Base-by-base conservation (phyloP, 1,284 basidiomycete genomes). In the Puccinia novopanici region DNA sequence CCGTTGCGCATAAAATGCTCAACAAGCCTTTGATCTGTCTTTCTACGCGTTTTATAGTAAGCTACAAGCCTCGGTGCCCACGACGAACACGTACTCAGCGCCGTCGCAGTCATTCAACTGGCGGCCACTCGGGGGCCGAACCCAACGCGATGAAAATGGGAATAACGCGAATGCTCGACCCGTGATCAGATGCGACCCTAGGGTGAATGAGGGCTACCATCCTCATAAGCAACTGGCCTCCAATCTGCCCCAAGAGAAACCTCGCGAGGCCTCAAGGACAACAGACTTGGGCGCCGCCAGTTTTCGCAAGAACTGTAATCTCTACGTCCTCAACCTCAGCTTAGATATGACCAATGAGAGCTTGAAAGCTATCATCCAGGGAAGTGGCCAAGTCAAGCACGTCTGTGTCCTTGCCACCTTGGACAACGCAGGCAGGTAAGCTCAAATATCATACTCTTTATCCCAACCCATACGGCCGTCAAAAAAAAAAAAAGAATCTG, bases 361-460 rank as follows among this genome's bases (percentile, higher is more conserved):
- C 68, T 52, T 80, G 19, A 72, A 73, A 73, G 45, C 45, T 9
- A 80, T 73, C 19, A 68, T 80, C 37, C 52, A 65, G 34, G 68
- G 71, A n/a, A 52, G 37, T 59, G 77, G 77, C 9, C 42, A 80
- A 48, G 57, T 80, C 12, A 80, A 72, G 61, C 77, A 80, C 30
- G 77, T 80, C 27, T 80, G 77, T 65, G 77, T 80, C 19, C 70
- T 80, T 61, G 77, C 77, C 30, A 80, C 77, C 15, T 55, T 80
- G 68, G 77, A 80, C 37, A 80, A 80, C 54, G 77, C 77, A 30
- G 77, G 77, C 40, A 71, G 77, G 77, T 80, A 19, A 37, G 68
- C n/a, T 48, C 45, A 72, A 15, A 34, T 15, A 0, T 73, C 42
- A n/a, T 61, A 4, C 9, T 12, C 4, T 22, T 52, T 4, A 52